Evolutionary conservation across 176 grass and related monocot species (phyloP).

Genomic region (Oryza rufipogon): DNA sequence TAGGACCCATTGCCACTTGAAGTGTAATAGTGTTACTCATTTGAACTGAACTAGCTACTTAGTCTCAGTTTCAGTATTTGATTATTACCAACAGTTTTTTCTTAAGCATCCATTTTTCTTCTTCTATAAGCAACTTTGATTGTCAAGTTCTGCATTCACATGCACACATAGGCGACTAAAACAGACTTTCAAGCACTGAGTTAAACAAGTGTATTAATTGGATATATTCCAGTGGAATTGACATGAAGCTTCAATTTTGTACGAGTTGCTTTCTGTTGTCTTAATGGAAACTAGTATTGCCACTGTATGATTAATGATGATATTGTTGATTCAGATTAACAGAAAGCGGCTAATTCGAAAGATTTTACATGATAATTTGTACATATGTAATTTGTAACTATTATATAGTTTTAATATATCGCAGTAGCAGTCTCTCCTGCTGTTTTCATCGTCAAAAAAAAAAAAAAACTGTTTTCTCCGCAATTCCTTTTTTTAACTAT

Average conservation of each 20-base stretch:
- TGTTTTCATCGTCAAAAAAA: too few species aligned
- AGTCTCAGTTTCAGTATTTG: not conserved
- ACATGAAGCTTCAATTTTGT: constrained; percentile 9
- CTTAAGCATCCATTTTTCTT: not conserved
- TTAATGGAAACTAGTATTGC: not conserved
- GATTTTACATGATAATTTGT: not conserved
- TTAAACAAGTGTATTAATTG: not conserved
- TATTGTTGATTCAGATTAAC: not conserved
- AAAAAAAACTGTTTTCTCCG: not conserved
- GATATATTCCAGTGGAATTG: not conserved
- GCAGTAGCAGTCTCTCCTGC: too few species aligned
- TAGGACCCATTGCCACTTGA: not conserved
- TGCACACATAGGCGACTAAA: not conserved
- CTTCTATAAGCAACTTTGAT: not conserved
- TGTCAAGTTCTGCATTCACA: not conserved
- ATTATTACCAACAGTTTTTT: not conserved
- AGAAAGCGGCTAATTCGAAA: not conserved
- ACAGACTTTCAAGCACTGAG: not conserved
- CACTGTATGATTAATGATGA: not conserved
- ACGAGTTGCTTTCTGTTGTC: constrained; percentile 12
- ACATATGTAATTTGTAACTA: too few species aligned
- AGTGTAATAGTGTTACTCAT: not conserved
- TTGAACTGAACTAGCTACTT: not conserved
- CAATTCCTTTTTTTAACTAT: too few species aligned
- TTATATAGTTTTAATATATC: too few species aligned